Conservation (phyloP, 2,329 filamentous ascomycete genomes). For the Pyricularia grisea region DNA sequence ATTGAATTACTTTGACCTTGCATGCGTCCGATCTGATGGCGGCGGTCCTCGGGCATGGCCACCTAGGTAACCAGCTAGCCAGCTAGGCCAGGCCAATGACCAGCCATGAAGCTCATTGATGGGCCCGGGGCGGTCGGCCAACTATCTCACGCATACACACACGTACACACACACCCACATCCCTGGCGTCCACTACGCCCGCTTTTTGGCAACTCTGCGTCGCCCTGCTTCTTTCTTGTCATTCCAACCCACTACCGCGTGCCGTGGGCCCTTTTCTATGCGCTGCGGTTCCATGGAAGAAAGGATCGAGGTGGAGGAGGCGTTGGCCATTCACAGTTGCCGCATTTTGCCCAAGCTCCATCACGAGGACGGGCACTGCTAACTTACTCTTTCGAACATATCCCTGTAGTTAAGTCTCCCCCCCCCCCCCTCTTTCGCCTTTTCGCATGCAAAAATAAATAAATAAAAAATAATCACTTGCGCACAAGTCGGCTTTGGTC, state of each 20-base stretch:
- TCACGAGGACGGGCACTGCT: background rate
- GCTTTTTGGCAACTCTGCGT: background rate
- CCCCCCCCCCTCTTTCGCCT: background rate
- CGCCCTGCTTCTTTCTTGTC: background rate
- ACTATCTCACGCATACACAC: background rate
- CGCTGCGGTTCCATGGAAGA: background rate
- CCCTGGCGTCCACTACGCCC: background rate
- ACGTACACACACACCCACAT: background rate
- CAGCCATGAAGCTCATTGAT: background rate
- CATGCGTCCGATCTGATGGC: background rate
- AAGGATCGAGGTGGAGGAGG: background rate
- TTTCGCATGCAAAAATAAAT: background rate
- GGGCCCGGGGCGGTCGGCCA: background rate
- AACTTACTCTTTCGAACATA: background rate
- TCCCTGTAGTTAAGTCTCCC: background rate
- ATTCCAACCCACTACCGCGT: background rate
- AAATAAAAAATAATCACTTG: background rate
- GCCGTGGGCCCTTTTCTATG: background rate
- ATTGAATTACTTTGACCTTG: background rate
- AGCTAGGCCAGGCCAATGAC: background rate
- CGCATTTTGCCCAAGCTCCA: background rate
- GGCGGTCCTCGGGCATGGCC: background rate
- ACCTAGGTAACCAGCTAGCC: background rate
- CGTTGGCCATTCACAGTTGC: background rate
- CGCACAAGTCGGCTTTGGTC: background rate